Conservation (phyloP, 805 yeast species). For the Yueomyces sinensis region DNA sequence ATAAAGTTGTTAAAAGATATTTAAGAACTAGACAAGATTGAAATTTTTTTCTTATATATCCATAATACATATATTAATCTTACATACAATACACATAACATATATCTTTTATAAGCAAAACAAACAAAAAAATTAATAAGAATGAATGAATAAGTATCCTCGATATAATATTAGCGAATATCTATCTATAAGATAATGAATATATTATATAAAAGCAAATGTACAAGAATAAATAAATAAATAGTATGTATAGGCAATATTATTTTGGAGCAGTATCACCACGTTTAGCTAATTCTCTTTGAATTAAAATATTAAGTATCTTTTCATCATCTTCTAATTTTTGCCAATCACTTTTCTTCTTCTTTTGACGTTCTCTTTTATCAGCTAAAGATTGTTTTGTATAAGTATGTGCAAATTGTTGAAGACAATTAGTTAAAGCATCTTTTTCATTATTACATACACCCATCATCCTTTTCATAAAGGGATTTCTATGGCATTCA, state of each 20-base stretch:
- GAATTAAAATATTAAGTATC: not conserved
- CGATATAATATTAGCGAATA: too few relatives aligned
- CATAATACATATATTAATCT: too few relatives aligned
- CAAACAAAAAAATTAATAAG: too few relatives aligned
- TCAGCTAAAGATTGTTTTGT: not conserved
- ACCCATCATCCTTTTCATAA: conserved; percentile 61
- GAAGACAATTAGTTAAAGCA: conserved; percentile 60
- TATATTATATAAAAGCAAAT: too few relatives aligned
- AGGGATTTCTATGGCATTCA: conserved; percentile 68
- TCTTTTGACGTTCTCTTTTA: not conserved
- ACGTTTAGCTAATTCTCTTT: not conserved
- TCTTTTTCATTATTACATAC: conserved; percentile 75
- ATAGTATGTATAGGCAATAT: too few relatives aligned
- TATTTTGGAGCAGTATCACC: too few relatives aligned
- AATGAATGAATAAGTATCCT: too few relatives aligned
- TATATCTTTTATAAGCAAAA: too few relatives aligned
- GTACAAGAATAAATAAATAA: not conserved
- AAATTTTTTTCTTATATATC: too few relatives aligned
- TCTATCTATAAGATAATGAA: too few relatives aligned
- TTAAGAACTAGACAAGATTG: conserved; percentile 94
- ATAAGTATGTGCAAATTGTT: not conserved
- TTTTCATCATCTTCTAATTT: not conserved
- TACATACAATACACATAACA: too few relatives aligned
- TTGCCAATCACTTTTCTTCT: not conserved
- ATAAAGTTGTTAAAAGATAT: conserved; percentile 75